Evolutionary conservation across 2,329 filamentous ascomycete species (phyloP).

Genomic region (Claviceps purpurea): DNA sequence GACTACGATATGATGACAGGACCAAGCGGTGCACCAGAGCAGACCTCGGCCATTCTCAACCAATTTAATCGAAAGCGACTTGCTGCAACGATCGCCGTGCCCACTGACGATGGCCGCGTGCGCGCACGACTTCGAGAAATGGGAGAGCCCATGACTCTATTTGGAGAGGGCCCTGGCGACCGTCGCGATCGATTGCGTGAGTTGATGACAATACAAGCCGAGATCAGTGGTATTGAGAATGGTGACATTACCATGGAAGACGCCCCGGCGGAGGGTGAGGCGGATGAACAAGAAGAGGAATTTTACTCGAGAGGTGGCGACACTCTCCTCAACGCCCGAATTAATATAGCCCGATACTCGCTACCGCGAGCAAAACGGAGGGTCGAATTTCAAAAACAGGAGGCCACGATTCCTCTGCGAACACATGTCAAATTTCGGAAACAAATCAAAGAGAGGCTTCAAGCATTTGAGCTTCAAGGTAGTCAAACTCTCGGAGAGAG

Average conservation of each 20-base stretch:
- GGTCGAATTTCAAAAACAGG: constrained; percentile 62
- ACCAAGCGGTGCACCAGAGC: constrained; percentile 60
- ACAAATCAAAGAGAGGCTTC: constrained; percentile 68
- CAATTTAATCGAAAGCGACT: constrained; percentile 88
- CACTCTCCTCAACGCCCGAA: constrained; percentile 61
- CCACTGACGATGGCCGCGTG: constrained; percentile 84
- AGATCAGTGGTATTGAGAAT: constrained; percentile 41
- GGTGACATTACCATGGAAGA: constrained; percentile 52
- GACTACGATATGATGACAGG: constrained; percentile 68
- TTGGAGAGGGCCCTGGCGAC: constrained; percentile 79
- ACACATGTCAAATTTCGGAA: constrained; percentile 91
- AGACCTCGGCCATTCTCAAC: constrained; percentile 69
- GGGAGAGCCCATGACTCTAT: constrained; percentile 87
- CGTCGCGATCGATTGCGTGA: constrained; percentile 76
- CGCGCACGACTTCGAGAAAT: constrained; percentile 68
- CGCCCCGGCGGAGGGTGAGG: constrained; percentile 43
- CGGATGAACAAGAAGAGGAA: constrained; percentile 72
- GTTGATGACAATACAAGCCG: constrained; percentile 59
- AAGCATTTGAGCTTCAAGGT: constrained; percentile 79
- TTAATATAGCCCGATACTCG: constrained; percentile 70
- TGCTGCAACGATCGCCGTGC: constrained; percentile 79
- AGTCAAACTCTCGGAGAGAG: constrained; percentile 87
- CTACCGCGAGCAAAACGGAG: constrained; percentile 69
- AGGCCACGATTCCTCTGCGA: constrained; percentile 70
- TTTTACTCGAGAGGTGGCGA: constrained; percentile 81